Base-by-base conservation (phyloP, 345 rosid genomes). In the Leavenworthia alabamica region DNA sequence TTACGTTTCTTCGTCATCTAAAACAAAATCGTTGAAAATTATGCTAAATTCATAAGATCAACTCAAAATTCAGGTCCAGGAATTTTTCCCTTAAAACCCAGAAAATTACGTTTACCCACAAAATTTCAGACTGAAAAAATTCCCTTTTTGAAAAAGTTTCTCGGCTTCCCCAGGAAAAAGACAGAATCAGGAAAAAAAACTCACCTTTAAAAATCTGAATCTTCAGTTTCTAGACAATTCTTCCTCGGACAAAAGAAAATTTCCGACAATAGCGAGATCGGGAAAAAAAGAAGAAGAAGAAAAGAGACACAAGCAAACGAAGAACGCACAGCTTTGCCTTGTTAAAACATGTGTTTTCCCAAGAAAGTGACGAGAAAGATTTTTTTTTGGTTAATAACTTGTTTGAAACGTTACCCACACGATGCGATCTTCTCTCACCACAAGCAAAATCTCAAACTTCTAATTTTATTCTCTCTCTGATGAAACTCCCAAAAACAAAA, bases 291-390 rank as follows among this genome's bases (percentile, higher is more conserved):
- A 41, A 49, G 8, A 23, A 57, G 24, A 57, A 58, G n/a, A n/a
- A n/a, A n/a, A n/a, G n/a, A n/a, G n/a, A n/a, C n/a, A n/a, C n/a
- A 52, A 45, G 37, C 15, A 58, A 56, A 68, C 41, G 9, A 52
- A 73, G 32, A 57, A 59, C 43, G 40, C 66, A 59, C 52, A 48
- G 58, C 47, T 55, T 63, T 70, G 20, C 75, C 68, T 77, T 66
- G 4, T 56, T 48, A 41, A 37, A 83, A 82, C 82, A 81, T 68
- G 52, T 71, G 60, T 60, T 74, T 78, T 42, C 68, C 67, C 72
- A 19, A 62, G 66, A 75, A 72, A 78, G 37, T 17, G 65, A 76
- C 60, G 74, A n/a, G n/a, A n/a, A n/a, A n/a, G 57, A 57, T 44
- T 27, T 45, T 31, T n/a, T 13, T 29, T 7, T 28, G 10, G 14